Base-by-base conservation (phyloP, 768 basidiomycete genomes). In the Mycena belliarum region DNA sequence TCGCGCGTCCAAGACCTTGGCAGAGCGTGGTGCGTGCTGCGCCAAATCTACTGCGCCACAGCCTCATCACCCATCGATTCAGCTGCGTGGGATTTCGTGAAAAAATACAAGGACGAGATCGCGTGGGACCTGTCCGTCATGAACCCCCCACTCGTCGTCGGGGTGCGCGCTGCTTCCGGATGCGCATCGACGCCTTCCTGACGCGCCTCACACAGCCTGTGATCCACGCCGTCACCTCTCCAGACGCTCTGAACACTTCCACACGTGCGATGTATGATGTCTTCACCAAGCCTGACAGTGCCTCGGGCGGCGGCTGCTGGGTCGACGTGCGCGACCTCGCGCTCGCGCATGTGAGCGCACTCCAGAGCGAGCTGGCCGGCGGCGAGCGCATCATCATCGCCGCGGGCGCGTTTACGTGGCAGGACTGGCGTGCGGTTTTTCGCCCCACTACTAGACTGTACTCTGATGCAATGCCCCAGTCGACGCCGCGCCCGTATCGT, bases 1-100 rank as follows among this genome's bases (percentile, higher is more conserved):
- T 65, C 65, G 75, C 28, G 82, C 85, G 2, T 83, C 82, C 12
- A 91, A 91, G 74, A 79, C 76, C 1, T 72, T 88, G 4, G 86
- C 88, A 0, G 90, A 92, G 70, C 37, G 37, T n/a, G 37, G 37
- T 38, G 37, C 18, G 37, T 38, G 29, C 29, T 14, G 14, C 32
- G n/a, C n/a, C n/a, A n/a, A n/a, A n/a, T n/a, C n/a, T n/a, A n/a
- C n/a, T n/a, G n/a, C n/a, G n/a, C n/a, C n/a, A n/a, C n/a, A n/a
- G n/a, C n/a, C n/a, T n/a, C n/a, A n/a, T n/a, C n/a, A n/a, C n/a
- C n/a, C n/a, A n/a, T n/a, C n/a, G 35, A 10, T 25, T 8, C 33
- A 79, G 80, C 80, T 25, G 75, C 75, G n/a, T 79, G 75, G 76
- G 69, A 73, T 1, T 78, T 77, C 52, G 66, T 63, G n/a, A 58